phyloP scores from a whole-genome alignment of 164 flowering plant genomes.

The Kingdonia uniflora region DNA sequence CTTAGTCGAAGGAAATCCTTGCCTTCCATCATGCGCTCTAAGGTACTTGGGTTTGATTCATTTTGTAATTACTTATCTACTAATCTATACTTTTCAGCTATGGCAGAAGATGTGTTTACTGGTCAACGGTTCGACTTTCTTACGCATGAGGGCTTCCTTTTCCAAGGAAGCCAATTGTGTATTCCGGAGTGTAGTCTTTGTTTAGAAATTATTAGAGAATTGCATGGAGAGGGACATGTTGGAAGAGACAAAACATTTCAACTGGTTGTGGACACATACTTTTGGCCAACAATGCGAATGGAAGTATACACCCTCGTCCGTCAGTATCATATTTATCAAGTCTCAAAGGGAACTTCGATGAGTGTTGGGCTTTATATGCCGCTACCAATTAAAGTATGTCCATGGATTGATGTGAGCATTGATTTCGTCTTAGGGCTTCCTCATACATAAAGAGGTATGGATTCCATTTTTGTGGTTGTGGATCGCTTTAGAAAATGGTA shows the following conservation, averaged over 20 bases:
- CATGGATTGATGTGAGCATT: slow-evolving; percentile 3
- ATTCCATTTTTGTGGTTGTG: slow-evolving; percentile 1
- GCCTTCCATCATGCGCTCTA: background rate
- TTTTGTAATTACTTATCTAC: background rate
- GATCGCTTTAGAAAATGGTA: slow-evolving; percentile 4
- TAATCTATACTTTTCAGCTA: background rate
- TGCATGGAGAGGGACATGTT: too few relatives aligned
- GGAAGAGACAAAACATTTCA: too few relatives aligned
- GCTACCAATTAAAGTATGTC: background rate
- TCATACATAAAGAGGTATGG: background rate
- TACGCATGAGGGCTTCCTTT: too few relatives aligned
- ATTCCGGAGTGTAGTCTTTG: background rate
- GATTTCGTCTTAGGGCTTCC: slow-evolving; percentile 1
- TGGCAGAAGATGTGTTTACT: too few relatives aligned
- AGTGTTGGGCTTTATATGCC: slow-evolving; percentile 4
- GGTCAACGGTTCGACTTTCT: too few relatives aligned
- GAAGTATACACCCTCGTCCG: background rate
- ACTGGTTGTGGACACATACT: background rate
- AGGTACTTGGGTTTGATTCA: slow-evolving; percentile 1
- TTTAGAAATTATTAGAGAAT: background rate
- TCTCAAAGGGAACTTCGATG: background rate
- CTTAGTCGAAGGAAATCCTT: background rate
- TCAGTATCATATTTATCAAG: background rate
- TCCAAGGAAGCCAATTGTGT: background rate
- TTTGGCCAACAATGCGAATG: background rate